These are phyloP conservation scores for Cicer pinnatifidum DNA, from an alignment of 306 rosid genomes.

Conservation along the genomic window DNA sequence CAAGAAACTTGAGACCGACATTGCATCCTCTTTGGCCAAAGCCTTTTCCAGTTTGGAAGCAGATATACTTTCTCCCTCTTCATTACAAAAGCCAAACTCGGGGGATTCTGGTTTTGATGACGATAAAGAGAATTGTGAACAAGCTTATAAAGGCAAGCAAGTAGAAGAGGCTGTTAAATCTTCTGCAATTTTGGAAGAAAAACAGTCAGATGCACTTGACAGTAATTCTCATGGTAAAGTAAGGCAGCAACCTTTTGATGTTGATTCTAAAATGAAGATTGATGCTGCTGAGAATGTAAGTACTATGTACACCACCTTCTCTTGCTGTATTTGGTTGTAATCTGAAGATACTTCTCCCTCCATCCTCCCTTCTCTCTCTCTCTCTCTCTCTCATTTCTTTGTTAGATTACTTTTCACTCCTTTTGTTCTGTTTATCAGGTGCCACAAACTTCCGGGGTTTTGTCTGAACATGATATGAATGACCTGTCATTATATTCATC, in stretches of 20 bases:
- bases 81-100: conserved; percentile 47
- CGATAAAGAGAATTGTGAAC: conserved; percentile 60
- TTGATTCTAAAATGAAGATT: conserved; percentile 46
- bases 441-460: conserved; percentile 59
- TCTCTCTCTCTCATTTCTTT: not conserved
- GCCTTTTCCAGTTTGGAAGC: conserved; percentile 74
- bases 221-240: conserved; percentile 48
- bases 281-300: conserved; percentile 55
- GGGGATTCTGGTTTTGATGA: conserved; percentile 48
- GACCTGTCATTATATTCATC: conserved; percentile 64
- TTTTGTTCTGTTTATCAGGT: conserved; percentile 49
- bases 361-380: not conserved
- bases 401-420: conserved; percentile 8
- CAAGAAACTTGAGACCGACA: conserved; percentile 70
- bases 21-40: conserved; percentile 63
- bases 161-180: conserved; percentile 44
- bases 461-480: conserved; percentile 67
- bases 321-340: not conserved
- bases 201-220: conserved; percentile 40
- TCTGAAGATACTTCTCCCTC: conserved; percentile 1
- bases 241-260: conserved; percentile 48
- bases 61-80: conserved; percentile 51
- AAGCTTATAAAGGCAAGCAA: conserved; percentile 42
- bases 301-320: conserved; percentile 41
- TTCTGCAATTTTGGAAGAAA: conserved; percentile 41